Base-by-base conservation (phyloP, 768 basidiomycete species). In the Lactarius indigo region DNA sequence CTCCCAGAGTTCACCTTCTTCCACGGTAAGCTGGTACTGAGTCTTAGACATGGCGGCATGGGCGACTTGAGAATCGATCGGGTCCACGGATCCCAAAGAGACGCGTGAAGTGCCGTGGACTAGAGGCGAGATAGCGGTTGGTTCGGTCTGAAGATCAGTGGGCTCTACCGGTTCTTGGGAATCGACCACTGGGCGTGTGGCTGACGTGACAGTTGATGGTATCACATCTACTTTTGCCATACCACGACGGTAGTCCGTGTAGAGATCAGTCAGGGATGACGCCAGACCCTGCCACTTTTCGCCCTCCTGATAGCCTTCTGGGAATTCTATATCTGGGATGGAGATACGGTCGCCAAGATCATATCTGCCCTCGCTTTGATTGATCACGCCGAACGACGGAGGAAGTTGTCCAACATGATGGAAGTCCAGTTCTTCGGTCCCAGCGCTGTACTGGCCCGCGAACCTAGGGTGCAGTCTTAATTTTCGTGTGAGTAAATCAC, bases 311-410 rank as follows among this genome's bases (percentile, higher is more conserved):
- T 64, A 59, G 13, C 44, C 57, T 64, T 68, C 33, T 15, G 58
- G 62, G 20, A 63, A 41, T n/a, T 68, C 62, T 15, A 56, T 56
- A 56, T 68, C 61, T 35, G 59, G 31, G 41, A 33, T 5, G 17
- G 41, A 10, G 15, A 64, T 31, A 23, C 26, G 59, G 3, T 65
- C 57, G 20, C 77, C 69, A 28, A 88, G 74, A 20, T 77, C 64
- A 5, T 80, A 72, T 91, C 90, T 90, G 56, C 23, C 30, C 7
- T 63, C 92, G 72, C 39, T 75, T 74, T 54, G 47, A 37, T 57
- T 13, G 58, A 59, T 35, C 12, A 20, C 37, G 33, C 8, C 30
- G 6, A 52, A 52, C 13, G 52, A 58, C 12, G 44, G 30, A 17
- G 62, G 37, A 28, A 15, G 28, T 8, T 68, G 31, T 7, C 20